Evolutionary conservation across 2,329 filamentous ascomycete genomes (phyloP), one percentile per base, ranked within the genome.

Genomic region (Diaporthe sp.): DNA sequence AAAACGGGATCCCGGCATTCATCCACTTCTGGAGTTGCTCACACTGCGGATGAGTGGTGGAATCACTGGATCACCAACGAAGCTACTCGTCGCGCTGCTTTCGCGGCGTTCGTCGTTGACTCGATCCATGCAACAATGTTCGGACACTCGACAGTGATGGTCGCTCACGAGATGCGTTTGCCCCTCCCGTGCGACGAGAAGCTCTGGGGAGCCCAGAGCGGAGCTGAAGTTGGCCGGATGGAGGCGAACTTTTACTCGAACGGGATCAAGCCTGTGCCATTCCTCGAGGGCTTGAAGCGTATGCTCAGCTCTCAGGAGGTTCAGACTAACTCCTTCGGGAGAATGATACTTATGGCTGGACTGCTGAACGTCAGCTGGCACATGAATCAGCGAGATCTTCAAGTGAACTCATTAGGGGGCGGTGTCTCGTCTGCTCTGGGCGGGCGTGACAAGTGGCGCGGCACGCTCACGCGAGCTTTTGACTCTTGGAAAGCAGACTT

Each of bases 121-220:
- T 97, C 96, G 6, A 97, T 96, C 2, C 97, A 99, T 82, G 95
- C 96, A 1, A 98, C 95, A 37, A 98, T 99, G 94, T 98, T 98
- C 83, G 97, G 96, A 0, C 97, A 98, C 83, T 97, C 96, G 4
- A 96, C 95, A 0, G 95, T 97, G 56, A 98, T 98, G 96, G 95
- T 97, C 10, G 95, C 96, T 3, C 96, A 98, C 79, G 97, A 98
- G 83, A 94, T 99, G 90, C 92, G 95, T 66, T 88, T 98, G 12
- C 94, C 95, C 0, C 84, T 99, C 56, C 97, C 97, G 0, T 98
- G 96, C 80, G 96, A 98, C 78, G 97, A 98, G 81, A 91, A 93
- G 5, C 85, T 98, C 15, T 99, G 97, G 97, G 94, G 93, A 72
- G 97, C 97, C 6, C 94, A 93, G 4, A 98, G 93, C 81, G 94